These are phyloP conservation scores for Dioscorea cayenensis DNA, from an alignment of 116 monocot genomes.

Conservation along the genomic window DNA sequence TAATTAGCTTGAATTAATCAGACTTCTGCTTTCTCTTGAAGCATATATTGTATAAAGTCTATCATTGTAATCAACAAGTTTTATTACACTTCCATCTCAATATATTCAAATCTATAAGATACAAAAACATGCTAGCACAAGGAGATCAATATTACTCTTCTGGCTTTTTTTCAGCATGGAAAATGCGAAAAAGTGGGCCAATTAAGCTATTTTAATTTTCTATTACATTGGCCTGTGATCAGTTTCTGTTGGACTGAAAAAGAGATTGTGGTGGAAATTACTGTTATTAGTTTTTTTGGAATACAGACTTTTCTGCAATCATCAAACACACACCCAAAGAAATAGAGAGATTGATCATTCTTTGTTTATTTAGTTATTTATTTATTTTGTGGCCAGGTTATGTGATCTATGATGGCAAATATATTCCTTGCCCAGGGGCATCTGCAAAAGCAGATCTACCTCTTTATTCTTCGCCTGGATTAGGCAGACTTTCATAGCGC, in stretches of 20 bases:
- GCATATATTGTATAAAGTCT: too few species aligned
- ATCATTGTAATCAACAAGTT: too few species aligned
- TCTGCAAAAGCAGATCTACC: constrained; percentile 23
- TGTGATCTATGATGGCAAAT: constrained; percentile 22
- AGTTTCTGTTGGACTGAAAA: not conserved
- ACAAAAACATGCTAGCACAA: too few species aligned
- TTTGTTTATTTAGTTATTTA: not conserved
- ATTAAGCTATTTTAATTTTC: too few species aligned
- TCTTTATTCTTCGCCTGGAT: constrained; percentile 11
- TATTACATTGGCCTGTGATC: not conserved
- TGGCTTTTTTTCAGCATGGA: too few species aligned
- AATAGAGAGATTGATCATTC: not conserved
- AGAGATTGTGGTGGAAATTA: not conserved
- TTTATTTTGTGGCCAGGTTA: constrained; percentile 21
- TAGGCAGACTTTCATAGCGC: constrained; percentile 3
- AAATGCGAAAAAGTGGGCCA: too few species aligned
- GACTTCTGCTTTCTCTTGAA: too few species aligned
- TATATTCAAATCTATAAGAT: too few species aligned
- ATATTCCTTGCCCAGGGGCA: constrained; percentile 7
- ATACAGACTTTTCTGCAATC: not conserved
- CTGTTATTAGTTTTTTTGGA: not conserved
- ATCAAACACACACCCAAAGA: not conserved
- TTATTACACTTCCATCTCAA: too few species aligned
- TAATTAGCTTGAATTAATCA: too few species aligned
- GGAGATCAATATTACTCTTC: too few species aligned